Conservation (phyloP, 1,284 basidiomycete genomes). For the Mycosarcoma maydis region DNA sequence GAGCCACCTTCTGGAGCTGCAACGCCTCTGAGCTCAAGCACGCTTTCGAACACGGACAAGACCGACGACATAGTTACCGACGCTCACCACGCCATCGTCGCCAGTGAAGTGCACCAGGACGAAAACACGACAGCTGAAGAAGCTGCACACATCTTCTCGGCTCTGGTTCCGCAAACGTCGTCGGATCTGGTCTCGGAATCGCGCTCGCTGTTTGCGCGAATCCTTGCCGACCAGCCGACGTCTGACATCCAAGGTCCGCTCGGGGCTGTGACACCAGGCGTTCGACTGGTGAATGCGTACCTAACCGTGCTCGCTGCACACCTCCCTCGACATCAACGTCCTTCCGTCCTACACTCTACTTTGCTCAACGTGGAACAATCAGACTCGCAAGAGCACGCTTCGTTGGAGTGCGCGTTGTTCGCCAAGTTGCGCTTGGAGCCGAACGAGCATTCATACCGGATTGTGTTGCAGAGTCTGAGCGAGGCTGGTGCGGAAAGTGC, state of each 20-base stretch:
- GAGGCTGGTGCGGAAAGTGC: neutral
- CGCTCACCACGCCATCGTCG: no score
- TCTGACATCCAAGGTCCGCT: conserved; percentile 70
- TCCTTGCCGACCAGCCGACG: conserved; percentile 71
- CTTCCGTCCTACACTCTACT: conserved; percentile 3
- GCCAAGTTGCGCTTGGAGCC: conserved; percentile 28
- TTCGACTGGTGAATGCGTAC: conserved; percentile 82
- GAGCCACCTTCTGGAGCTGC: no score
- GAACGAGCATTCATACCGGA: conserved; percentile 51
- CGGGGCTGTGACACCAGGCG: conserved; percentile 72
- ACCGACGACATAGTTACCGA: no score
- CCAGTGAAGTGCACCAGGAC: neutral
- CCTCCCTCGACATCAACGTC: conserved; percentile 53
- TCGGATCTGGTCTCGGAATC: conserved; percentile 80
- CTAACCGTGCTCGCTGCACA: conserved; percentile 74
- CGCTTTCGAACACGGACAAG: neutral
- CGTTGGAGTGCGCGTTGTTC: conserved; percentile 45
- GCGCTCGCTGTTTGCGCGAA: conserved; percentile 75
- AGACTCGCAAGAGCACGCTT: no score
- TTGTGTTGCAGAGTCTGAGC: conserved; percentile 40
- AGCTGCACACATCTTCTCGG: conserved; percentile 70
- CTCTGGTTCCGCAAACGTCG: conserved; percentile 74
- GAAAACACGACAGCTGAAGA: conserved; percentile 68
- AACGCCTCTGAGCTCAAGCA: neutral
- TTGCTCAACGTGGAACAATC: no score